phyloP scores from a whole-genome alignment of 192 early-diverging fungal genomes.

The Backusella psychrophila region DNA sequence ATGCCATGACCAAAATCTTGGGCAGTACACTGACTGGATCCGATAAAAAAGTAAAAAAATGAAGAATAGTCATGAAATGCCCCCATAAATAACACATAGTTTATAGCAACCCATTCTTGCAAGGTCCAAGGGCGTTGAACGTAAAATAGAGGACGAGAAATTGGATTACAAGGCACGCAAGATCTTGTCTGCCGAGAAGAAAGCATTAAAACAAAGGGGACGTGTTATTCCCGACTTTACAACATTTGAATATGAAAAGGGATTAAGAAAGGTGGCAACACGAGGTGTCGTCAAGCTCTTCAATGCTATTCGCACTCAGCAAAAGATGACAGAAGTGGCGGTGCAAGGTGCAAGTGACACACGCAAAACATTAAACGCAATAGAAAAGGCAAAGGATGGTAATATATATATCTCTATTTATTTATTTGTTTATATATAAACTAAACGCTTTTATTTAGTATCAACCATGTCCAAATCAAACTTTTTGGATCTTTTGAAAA shows the following conservation, averaged over 20 bases:
- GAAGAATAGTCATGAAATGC: too few species aligned
- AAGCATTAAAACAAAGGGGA: constrained; percentile 60
- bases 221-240: constrained; percentile 73
- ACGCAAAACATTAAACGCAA: constrained; percentile 38
- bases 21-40: constrained; percentile 43
- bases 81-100: constrained; percentile 11
- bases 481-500: constrained; percentile 73
- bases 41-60: constrained; percentile 36
- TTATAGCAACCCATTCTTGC: constrained; percentile 77
- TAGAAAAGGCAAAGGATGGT: constrained; percentile 46
- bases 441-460: constrained; percentile 34
- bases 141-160: constrained; percentile 80
- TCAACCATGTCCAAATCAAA: constrained; percentile 64
- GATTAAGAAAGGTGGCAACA: constrained; percentile 87
- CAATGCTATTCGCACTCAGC: constrained; percentile 89
- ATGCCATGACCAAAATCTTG: constrained; percentile 68
- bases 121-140: constrained; percentile 76
- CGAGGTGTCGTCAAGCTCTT: constrained; percentile 93
- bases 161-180: constrained; percentile 83
- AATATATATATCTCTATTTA: neutral
- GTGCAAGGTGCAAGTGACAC: constrained; percentile 52
- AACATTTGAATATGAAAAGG: constrained; percentile 85
- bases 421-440: too few species aligned
- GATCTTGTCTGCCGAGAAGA: constrained; percentile 70
- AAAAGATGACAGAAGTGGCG: constrained; percentile 71